phyloP scores from a whole-genome alignment of 345 rosid species.

The Linum lewisii region DNA sequence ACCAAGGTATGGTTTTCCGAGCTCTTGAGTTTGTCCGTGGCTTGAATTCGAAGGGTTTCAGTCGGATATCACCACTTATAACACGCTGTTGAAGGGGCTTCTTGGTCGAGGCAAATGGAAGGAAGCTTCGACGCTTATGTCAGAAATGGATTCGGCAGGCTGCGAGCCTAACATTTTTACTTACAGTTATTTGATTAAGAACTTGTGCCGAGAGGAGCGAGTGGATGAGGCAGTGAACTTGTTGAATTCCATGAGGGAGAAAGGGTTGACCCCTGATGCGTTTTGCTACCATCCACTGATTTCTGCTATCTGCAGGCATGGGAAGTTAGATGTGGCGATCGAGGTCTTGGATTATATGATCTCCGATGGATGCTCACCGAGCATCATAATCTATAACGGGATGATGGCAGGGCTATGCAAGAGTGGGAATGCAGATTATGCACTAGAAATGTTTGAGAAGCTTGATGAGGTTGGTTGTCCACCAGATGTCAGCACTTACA shows the following conservation, averaged over 20 bases:
- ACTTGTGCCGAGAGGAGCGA: conserved; percentile 57
- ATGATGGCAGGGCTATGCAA: conserved; percentile 59
- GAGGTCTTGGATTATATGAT: conserved; percentile 64
- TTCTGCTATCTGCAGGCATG: conserved; percentile 65
- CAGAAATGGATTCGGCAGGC: conserved; percentile 47
- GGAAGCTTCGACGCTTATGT: conserved; percentile 51
- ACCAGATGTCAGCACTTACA: conserved; percentile 71
- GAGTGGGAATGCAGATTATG: conserved; percentile 60
- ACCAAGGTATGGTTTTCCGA: conserved; percentile 43
- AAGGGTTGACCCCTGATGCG: conserved; percentile 57
- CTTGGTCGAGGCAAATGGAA: conserved; percentile 63
- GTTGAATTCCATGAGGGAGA: conserved; percentile 45
- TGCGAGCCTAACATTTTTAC: conserved; percentile 61
- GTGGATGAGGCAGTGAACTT: conserved; percentile 51
- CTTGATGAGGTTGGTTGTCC: conserved; percentile 65
- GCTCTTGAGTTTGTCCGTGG: conserved; percentile 47
- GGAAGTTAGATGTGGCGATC: conserved; percentile 63
- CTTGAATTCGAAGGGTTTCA: conserved; percentile 44
- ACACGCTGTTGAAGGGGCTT: conserved; percentile 49
- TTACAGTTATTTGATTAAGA: conserved; percentile 59
- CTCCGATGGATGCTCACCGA: conserved; percentile 71
- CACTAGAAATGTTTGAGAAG: conserved; percentile 58
- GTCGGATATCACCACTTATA: conserved; percentile 65
- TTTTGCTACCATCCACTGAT: conserved; percentile 76
- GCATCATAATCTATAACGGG: conserved; percentile 75